Evolutionary conservation across 768 basidiomycete species (phyloP).

Genomic region (Ramaria sp.): DNA sequence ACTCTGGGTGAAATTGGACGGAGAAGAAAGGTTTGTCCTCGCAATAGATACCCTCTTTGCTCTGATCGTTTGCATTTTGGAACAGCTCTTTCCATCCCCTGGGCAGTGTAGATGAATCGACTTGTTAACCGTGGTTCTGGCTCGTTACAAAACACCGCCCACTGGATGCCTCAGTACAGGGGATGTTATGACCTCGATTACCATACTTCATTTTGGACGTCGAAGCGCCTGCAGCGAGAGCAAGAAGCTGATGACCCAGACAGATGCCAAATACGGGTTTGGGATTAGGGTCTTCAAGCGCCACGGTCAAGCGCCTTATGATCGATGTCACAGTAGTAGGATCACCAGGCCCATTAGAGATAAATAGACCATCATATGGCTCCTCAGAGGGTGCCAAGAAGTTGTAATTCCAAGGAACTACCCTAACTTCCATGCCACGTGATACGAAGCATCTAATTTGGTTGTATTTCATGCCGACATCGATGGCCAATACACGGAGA

Average conservation of each 20-base stretch:
- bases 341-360: slow-evolving; percentile 98
- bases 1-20: slow-evolving; percentile 98
- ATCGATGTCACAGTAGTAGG: slow-evolving; percentile 75
- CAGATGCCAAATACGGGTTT: slow-evolving; percentile 97
- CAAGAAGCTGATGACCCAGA: slow-evolving; percentile 93
- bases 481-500: slow-evolving; percentile 79
- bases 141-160: slow-evolving; percentile 98
- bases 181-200: slow-evolving; percentile 97
- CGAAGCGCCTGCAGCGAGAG: slow-evolving; percentile 84
- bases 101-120: slow-evolving; percentile 70
- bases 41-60: slow-evolving; percentile 96
- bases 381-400: slow-evolving; percentile 62
- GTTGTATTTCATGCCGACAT: slow-evolving; percentile 99
- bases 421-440: slow-evolving; percentile 91
- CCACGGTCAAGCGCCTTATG: slow-evolving; percentile 51
- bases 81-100: slow-evolving; percentile 89
- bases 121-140: slow-evolving; percentile 98
- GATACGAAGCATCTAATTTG: slow-evolving; percentile 93
- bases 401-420: slow-evolving; percentile 96
- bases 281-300: slow-evolving; percentile 55
- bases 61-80: slow-evolving; percentile 91
- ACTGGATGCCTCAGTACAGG: slow-evolving; percentile 86
- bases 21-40: slow-evolving; percentile 93
- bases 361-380: slow-evolving; percentile 87
- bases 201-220: slow-evolving; percentile 99